Percentiles rank a stretch among this genome's conserved stretches.
Evolutionary conservation across 2,329 filamentous ascomycete species (phyloP).

Genomic region (Lasiodiplodia sp.): DNA sequence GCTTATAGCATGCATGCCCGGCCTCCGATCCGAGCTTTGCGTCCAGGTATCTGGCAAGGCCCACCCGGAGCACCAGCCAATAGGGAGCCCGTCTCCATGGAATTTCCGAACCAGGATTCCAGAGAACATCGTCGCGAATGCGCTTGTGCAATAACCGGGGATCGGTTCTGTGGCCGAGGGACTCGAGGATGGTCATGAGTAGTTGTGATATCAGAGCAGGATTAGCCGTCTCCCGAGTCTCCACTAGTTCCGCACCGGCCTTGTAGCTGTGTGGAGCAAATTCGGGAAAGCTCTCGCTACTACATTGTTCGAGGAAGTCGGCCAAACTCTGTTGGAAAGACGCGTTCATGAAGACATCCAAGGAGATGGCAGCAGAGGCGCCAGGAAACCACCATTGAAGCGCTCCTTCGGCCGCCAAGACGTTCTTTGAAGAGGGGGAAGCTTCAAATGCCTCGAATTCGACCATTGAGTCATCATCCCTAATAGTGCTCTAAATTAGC

Average conservation of each 20-base stretch:
- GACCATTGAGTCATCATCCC: constrained; percentile 33
- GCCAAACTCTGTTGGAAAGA: constrained; percentile 59
- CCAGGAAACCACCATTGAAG: constrained; percentile 68
- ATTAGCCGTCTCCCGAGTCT: constrained; percentile 64
- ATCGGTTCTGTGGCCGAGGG: constrained; percentile 53
- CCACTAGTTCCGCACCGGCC: constrained; percentile 55
- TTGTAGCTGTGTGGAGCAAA: constrained; percentile 64
- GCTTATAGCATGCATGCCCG: constrained; percentile 64
- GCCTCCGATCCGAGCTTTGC: constrained; percentile 47
- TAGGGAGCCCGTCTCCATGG: constrained; percentile 70
- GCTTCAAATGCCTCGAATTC: constrained; percentile 69
- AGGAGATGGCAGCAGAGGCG: constrained; percentile 57
- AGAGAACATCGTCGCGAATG: constrained; percentile 68
- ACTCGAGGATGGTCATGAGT: constrained; percentile 67
- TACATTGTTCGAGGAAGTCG: constrained; percentile 64
- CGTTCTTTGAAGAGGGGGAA: constrained; percentile 60
- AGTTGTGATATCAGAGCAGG: constrained; percentile 67
- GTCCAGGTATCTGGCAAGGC: constrained; percentile 60
- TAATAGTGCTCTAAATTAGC: no score
- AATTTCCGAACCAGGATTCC: constrained; percentile 50
- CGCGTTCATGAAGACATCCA: constrained; percentile 45
- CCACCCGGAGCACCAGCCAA: constrained; percentile 69
- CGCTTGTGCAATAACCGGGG: constrained; percentile 60
- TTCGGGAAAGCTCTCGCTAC: constrained; percentile 58
- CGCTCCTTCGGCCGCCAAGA: constrained; percentile 60